phyloP scores from a whole-genome alignment of 1,284 basidiomycete genomes.

The Malassezia sp. region DNA sequence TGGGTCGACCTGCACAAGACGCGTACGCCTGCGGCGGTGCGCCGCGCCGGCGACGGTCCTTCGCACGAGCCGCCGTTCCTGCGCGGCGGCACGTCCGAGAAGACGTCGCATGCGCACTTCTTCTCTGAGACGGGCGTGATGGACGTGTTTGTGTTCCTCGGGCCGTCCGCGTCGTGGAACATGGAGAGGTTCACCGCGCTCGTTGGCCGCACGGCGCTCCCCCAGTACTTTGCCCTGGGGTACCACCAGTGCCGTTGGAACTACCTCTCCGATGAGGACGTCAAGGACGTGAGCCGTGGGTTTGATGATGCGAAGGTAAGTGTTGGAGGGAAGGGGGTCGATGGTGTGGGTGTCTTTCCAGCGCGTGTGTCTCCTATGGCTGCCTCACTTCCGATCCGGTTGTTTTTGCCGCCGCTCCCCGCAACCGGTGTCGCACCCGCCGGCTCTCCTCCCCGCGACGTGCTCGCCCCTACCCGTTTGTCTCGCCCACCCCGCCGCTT shows the following conservation, averaged over 20 bases:
- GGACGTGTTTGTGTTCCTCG: conserved; percentile 84
- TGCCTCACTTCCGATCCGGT: no score
- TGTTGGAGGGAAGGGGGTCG: no score
- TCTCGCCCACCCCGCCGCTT: no score
- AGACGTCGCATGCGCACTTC: conserved; percentile 62
- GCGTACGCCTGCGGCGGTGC: no score
- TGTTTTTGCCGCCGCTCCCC: no score
- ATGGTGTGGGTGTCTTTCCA: not conserved
- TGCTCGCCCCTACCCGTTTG: no score
- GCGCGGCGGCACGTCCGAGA: conserved; percentile 9
- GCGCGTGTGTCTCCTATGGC: not conserved
- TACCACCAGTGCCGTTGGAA: conserved; percentile 99
- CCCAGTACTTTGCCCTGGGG: conserved; percentile 78
- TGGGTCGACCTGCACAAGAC: conserved; percentile 72
- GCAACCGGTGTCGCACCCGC: no score
- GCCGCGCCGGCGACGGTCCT: conserved; percentile 8
- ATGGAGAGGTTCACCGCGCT: conserved; percentile 75
- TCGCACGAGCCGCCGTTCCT: no score
- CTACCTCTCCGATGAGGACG: conserved; percentile 80
- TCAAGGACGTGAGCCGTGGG: conserved; percentile 69
- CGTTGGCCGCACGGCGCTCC: conserved; percentile 74
- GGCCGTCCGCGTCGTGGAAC: conserved; percentile 66
- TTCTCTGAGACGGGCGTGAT: conserved; percentile 91
- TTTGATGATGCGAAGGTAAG: conserved; percentile 87
- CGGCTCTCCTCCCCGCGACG: no score